Evolutionary conservation across 371 early-diverging fungal species (phyloP).

Genomic region (Rhizopus microsporus): DNA sequence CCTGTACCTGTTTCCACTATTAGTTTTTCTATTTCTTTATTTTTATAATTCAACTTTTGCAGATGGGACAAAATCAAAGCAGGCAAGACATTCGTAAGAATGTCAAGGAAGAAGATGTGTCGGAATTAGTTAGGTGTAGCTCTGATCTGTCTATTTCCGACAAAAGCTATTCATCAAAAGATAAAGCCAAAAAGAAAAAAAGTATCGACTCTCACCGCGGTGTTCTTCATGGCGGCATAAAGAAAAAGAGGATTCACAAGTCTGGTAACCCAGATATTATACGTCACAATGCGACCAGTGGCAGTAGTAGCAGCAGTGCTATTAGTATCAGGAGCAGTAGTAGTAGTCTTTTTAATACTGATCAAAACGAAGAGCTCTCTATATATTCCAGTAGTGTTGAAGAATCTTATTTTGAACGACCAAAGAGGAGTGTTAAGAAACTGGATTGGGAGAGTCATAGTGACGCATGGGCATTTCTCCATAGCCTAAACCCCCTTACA

Average conservation of each 20-base stretch:
- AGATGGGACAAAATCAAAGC: constrained; percentile 2
- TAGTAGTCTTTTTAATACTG: background rate
- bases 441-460: constrained; percentile 32
- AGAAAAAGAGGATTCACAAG: constrained; percentile 1
- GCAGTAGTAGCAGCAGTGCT: background rate
- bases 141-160: constrained; percentile 6
- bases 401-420: background rate
- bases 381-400: background rate
- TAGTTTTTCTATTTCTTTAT: too few species aligned
- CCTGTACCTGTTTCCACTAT: too few species aligned
- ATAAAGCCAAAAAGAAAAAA: constrained; percentile 4
- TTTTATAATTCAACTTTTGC: background rate
- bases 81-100: background rate
- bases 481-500: constrained; percentile 38
- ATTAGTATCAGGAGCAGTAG: background rate
- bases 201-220: background rate
- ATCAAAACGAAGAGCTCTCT: background rate
- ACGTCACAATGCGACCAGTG: background rate
- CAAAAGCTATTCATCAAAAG: constrained; percentile 1
- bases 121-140: background rate
- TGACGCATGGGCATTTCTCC: constrained; percentile 58
- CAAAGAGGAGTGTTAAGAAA: background rate
- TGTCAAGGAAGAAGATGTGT: background rate
- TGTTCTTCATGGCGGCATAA: constrained; percentile 2
- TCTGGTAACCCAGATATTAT: background rate